Evolutionary conservation across 495 filamentous ascomycete genomes (phyloP).

Genomic region (Penicillium simplicissimum): DNA sequence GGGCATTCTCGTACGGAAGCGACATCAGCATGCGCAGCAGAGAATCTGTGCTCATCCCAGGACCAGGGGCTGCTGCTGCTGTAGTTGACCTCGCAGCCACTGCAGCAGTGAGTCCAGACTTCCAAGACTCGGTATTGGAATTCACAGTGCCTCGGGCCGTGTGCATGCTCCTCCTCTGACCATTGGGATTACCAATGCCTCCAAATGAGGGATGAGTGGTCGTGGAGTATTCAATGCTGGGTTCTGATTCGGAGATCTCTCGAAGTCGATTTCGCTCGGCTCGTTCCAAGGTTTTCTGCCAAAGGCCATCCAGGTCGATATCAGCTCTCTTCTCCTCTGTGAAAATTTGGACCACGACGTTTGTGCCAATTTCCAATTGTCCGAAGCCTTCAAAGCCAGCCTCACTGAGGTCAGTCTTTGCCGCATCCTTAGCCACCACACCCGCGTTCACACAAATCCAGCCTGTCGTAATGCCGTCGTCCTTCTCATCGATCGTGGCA

Average conservation of each 20-base stretch:
- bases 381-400: slow-evolving; percentile 72
- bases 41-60: slow-evolving; percentile 20
- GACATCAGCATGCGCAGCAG: slow-evolving; percentile 40
- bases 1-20: slow-evolving; percentile 32
- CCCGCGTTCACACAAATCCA: slow-evolving; percentile 96
- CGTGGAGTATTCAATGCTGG: slow-evolving; percentile 19
- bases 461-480: slow-evolving; percentile 84
- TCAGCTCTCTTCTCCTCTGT: slow-evolving; percentile 83
- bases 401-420: slow-evolving; percentile 38
- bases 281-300: slow-evolving; percentile 57
- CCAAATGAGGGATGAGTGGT: slow-evolving; percentile 20
- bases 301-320: slow-evolving; percentile 79
- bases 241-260: slow-evolving; percentile 14
- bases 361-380: slow-evolving; percentile 52
- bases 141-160: slow-evolving; percentile 11
- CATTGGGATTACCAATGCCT: slow-evolving; percentile 17
- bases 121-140: neutral
- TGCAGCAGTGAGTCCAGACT: neutral
- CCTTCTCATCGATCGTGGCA: slow-evolving; percentile 46
- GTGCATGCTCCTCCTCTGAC: slow-evolving; percentile 25
- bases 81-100: slow-evolving; percentile 1
- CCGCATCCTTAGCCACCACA: slow-evolving; percentile 55
- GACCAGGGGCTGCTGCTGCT: slow-evolving; percentile 9
- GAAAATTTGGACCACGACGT: slow-evolving; percentile 86
- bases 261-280: slow-evolving; percentile 35